Evolutionary conservation across 768 basidiomycete species (phyloP).

Genomic region (Termitomyces sp.): DNA sequence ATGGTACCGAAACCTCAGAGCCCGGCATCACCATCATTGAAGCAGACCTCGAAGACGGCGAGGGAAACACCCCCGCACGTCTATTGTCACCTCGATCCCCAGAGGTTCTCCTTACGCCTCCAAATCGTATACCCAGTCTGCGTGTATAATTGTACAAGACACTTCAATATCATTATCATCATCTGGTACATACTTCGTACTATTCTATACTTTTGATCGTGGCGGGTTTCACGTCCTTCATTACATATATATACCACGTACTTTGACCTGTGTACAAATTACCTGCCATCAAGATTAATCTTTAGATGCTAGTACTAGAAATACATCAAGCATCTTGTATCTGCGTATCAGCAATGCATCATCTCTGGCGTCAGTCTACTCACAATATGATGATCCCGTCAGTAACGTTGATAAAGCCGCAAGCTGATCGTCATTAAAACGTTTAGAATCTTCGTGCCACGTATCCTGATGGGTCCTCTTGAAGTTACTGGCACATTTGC

Average conservation of each 20-base stretch:
- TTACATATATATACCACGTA: slow-evolving; percentile 16
- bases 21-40: slow-evolving; percentile 42
- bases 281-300: slow-evolving; percentile 5
- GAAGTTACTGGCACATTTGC: slow-evolving; percentile 77
- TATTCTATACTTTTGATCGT: neutral
- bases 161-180: slow-evolving; percentile 4
- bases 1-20: slow-evolving; percentile 61
- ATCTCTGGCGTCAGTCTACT: slow-evolving; percentile 19
- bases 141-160: slow-evolving; percentile 27
- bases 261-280: slow-evolving; percentile 13
- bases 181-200: slow-evolving; percentile 6
- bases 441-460: slow-evolving; percentile 85
- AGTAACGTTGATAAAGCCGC: slow-evolving; percentile 78
- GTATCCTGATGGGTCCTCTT: slow-evolving; percentile 85
- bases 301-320: slow-evolving; percentile 2
- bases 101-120: slow-evolving; percentile 25
- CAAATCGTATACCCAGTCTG: slow-evolving; percentile 37
- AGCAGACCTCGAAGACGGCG: slow-evolving; percentile 40
- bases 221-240: neutral
- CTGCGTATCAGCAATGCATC: slow-evolving; percentile 3
- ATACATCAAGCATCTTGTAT: slow-evolving; percentile 16
- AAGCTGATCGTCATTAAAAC: slow-evolving; percentile 84
- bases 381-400: slow-evolving; percentile 83
- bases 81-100: slow-evolving; percentile 25
- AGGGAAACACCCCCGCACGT: slow-evolving; percentile 21